A percentile compares a stretch with the other conserved stretches of the same genome.
These are phyloP conservation scores for Sicyos edulis DNA, from an alignment of 306 rosid species.

Conservation along the genomic window DNA sequence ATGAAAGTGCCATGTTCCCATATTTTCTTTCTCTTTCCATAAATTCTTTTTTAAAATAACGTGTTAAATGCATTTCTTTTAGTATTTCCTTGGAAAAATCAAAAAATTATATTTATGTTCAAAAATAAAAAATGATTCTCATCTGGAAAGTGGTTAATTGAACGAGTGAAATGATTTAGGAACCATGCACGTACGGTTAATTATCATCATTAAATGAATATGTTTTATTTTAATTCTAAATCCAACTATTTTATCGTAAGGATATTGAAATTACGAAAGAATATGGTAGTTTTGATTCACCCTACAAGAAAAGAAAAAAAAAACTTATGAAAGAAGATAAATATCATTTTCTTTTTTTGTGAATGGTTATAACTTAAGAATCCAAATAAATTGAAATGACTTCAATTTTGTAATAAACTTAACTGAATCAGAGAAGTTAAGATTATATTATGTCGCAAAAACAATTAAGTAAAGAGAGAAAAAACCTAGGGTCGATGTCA, in stretches of 20 bases:
- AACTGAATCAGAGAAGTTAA: neutral
- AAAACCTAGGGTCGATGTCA: neutral
- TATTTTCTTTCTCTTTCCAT: neutral
- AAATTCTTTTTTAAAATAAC: neutral
- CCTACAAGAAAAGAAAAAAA: neutral
- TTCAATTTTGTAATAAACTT: neutral
- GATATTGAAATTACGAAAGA: neutral
- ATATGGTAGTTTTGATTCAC: neutral
- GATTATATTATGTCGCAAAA: neutral
- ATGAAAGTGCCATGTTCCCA: slow-evolving; percentile 2
- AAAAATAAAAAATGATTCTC: neutral
- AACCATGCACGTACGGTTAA: neutral
- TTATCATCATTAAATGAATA: neutral
- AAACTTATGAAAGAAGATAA: neutral
- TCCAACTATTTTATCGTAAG: neutral
- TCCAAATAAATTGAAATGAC: too few species aligned
- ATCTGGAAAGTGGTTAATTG: neutral
- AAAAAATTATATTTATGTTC: neutral
- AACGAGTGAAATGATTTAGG: neutral
- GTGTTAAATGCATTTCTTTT: neutral
- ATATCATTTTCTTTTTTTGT: neutral
- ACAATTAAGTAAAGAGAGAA: neutral
- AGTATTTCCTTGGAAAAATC: neutral
- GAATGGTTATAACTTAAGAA: too few species aligned
- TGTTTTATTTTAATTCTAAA: neutral